Conservation (phyloP, 202 grass and related monocot genomes). For the Dendrocalamus latiflorus region DNA sequence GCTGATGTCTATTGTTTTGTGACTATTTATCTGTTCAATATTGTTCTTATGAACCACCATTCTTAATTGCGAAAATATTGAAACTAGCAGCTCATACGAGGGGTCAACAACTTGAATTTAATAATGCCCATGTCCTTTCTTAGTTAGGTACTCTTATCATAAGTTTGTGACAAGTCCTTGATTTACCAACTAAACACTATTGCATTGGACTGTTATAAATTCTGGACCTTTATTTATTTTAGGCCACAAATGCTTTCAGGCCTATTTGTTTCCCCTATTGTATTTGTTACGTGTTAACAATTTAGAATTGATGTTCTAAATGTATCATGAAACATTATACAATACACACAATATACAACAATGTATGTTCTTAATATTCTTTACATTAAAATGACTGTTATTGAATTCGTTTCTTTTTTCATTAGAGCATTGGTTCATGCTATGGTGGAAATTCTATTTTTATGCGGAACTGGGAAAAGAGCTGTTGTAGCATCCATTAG, state of each 20-base stretch:
- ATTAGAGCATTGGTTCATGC: constrained; percentile 92
- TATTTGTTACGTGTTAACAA: background rate
- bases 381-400: constrained; percentile 22
- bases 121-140: background rate
- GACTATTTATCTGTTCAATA: constrained; percentile 6
- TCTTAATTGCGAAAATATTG: background rate
- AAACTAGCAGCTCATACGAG: background rate
- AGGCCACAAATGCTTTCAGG: background rate
- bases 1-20: background rate
- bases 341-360: background rate
- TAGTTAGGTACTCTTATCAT: background rate
- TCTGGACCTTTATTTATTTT: background rate
- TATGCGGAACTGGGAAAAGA: constrained; percentile 69
- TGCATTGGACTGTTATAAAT: background rate
- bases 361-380: constrained; percentile 28
- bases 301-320: background rate
- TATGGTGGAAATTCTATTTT: constrained; percentile 97
- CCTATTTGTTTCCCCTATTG: background rate
- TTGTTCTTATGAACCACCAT: background rate
- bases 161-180: background rate
- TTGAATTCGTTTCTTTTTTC: constrained; percentile 13
- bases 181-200: background rate
- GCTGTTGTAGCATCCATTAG: constrained; percentile 60
- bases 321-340: background rate
- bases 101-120: background rate